Conservation (phyloP, 371 early-diverging fungal genomes). For the Vairimorpha ceranae region DNA sequence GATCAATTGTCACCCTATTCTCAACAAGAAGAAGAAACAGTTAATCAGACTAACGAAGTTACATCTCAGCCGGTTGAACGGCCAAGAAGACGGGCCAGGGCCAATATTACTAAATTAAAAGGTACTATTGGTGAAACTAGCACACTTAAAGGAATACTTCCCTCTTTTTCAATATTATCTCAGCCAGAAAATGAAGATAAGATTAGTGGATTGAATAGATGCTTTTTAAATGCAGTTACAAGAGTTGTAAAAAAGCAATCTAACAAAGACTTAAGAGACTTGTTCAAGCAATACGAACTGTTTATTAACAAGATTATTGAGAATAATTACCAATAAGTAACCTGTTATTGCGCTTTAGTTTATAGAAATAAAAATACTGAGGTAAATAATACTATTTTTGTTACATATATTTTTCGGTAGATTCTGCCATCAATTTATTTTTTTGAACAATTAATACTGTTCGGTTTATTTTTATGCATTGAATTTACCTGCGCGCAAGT, state of each 20-base stretch:
- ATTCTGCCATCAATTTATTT: too few species aligned
- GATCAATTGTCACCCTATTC: slow-evolving; percentile 48
- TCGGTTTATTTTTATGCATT: too few species aligned
- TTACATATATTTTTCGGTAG: too few species aligned
- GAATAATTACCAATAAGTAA: slow-evolving; percentile 6
- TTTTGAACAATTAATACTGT: too few species aligned
- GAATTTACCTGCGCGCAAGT: too few species aligned
- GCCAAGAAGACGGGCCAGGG: slow-evolving; percentile 24
- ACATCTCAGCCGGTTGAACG: not conserved
- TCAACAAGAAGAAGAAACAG: not conserved
- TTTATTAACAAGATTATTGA: slow-evolving; percentile 29
- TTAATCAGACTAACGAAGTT: not conserved
- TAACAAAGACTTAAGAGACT: slow-evolving; percentile 38
- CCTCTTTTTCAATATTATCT: slow-evolving; percentile 11
- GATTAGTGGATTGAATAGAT: slow-evolving; percentile 50
- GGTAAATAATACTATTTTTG: not conserved
- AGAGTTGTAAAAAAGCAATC: slow-evolving; percentile 38
- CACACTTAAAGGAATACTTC: slow-evolving; percentile 15
- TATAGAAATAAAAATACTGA: too few species aligned
- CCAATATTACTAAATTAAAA: slow-evolving; percentile 8
- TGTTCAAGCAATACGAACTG: slow-evolving; percentile 51
- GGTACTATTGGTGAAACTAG: slow-evolving; percentile 15
- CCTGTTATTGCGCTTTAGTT: not conserved
- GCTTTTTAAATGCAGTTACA: slow-evolving; percentile 43
- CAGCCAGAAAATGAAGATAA: slow-evolving; percentile 12